Percentiles rank a stretch among this genome's conserved stretches.
Evolutionary conservation across 2,329 filamentous ascomycete genomes (phyloP).

Genomic region (Verticillium zaregamsianum): DNA sequence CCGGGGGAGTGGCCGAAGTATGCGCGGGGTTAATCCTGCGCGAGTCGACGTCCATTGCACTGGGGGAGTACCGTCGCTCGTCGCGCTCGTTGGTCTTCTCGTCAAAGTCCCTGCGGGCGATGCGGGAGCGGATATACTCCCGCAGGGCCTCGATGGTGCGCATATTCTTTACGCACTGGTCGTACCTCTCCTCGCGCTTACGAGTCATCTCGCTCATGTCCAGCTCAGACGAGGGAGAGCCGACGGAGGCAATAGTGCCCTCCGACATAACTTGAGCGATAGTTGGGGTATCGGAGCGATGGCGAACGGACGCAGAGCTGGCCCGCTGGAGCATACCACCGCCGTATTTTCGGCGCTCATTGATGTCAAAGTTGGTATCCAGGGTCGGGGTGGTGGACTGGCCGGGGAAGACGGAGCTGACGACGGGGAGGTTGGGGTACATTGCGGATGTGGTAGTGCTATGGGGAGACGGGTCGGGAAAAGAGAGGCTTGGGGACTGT

Average conservation of each 20-base stretch:
- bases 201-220: slow-evolving; percentile 47
- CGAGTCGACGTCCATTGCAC: slow-evolving; percentile 13
- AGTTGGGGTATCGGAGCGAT: slow-evolving; percentile 29
- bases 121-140: slow-evolving; percentile 51
- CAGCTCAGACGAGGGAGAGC: slow-evolving; percentile 53
- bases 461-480: slow-evolving; percentile 63
- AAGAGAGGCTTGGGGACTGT: slow-evolving; percentile 71
- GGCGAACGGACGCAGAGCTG: slow-evolving; percentile 35
- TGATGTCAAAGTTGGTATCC: slow-evolving; percentile 60
- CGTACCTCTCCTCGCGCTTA: slow-evolving; percentile 58
- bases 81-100: slow-evolving; percentile 23
- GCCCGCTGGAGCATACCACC: slow-evolving; percentile 63
- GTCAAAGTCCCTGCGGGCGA: slow-evolving; percentile 53
- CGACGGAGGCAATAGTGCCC: slow-evolving; percentile 39
- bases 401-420: slow-evolving; percentile 64
- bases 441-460: slow-evolving; percentile 60
- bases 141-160: slow-evolving; percentile 60
- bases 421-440: slow-evolving; percentile 72
- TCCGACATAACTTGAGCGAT: slow-evolving; percentile 40
- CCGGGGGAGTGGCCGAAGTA: neutral
- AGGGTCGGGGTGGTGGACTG: slow-evolving; percentile 68
- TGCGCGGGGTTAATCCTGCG: neutral
- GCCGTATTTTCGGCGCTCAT: slow-evolving; percentile 61
- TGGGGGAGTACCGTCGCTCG: slow-evolving; percentile 12
- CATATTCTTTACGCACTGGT: slow-evolving; percentile 63